Evolutionary conservation across 257 asterid species (phyloP), one percentile per base, ranked within the genome.

Genomic region (Vinca minor): DNA sequence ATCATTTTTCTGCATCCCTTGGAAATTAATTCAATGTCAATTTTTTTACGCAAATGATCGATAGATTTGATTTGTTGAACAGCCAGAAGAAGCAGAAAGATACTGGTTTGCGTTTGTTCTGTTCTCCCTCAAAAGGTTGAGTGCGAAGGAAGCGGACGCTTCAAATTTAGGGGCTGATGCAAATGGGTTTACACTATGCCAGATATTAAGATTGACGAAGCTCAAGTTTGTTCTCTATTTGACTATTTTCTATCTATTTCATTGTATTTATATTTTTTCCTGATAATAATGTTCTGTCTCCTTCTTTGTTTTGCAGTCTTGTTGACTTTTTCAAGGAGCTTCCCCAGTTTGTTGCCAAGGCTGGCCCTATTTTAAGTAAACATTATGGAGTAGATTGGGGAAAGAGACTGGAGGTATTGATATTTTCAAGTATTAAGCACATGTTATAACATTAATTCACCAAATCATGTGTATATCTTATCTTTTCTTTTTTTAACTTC

Each of bases 21-120:
- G 21, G 35, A 46, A 5, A 26, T 60, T 64, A 52, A 45, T 72
- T 73, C 64, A 32, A 21, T 65, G 5, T 6, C 61, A 8, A 35
- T 20, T 21, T 42, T 28, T 44, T 62, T 69, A 59, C 52, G 23
- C 32, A 53, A 71, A 14, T 59, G 63, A 29, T 69, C 46, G n/a
- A 54, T 57, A 13, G 35, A 65, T 58, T 36, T 70, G 55, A 59
- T 71, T 2, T 65, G 25, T 55, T 60, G 46, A 56, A 66, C 83
- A 86, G 98, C 86, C 77, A 17, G 98, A 86, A 71, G 96, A 89
- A 73, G 85, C 90, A 63, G 96, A 91, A 65, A 81, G 93, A 35
- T 88, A 86, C 73, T 91, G 94, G 96, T 88, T 91, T 76, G 90
- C 88, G 0, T 88, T 82, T 72, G 76, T 87, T 69, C 85, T 91